Conservation (phyloP, 768 basidiomycete genomes). For the Pleurotus ostreatus region DNA sequence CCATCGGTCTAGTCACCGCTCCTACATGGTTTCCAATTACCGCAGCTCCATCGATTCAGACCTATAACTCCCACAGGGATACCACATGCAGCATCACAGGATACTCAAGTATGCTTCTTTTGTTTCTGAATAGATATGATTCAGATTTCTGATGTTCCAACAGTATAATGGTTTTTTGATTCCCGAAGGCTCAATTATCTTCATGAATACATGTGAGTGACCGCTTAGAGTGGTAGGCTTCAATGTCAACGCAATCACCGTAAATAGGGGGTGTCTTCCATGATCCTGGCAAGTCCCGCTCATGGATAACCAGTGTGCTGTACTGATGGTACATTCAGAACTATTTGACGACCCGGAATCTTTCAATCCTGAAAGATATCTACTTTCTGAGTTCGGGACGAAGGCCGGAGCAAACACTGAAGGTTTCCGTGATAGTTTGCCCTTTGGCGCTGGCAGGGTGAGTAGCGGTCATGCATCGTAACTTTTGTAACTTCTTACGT, state of each 20-base stretch:
- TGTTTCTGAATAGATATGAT: neutral
- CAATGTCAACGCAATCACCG: neutral
- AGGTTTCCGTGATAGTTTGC: neutral
- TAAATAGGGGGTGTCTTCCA: neutral
- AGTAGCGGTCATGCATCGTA: neutral
- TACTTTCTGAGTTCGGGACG: neutral
- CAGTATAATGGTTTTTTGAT: neutral
- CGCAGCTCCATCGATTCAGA: neutral
- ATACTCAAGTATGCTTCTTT: neutral
- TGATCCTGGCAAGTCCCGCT: neutral
- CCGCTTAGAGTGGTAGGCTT: neutral
- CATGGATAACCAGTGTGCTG: neutral
- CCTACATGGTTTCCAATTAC: too few relatives aligned
- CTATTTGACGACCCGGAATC: neutral
- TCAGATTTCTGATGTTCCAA: neutral
- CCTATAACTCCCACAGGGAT: neutral
- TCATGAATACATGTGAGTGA: neutral
- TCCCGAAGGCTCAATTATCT: neutral
- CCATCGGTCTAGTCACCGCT: constrained; percentile 10
- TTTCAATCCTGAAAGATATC: neutral
- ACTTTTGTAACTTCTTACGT: neutral
- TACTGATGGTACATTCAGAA: neutral
- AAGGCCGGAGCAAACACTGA: neutral
- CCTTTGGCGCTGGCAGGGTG: neutral
- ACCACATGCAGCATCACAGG: neutral